Evolutionary conservation across 1,284 basidiomycete species (phyloP).

Genomic region (Irpex sp.): DNA sequence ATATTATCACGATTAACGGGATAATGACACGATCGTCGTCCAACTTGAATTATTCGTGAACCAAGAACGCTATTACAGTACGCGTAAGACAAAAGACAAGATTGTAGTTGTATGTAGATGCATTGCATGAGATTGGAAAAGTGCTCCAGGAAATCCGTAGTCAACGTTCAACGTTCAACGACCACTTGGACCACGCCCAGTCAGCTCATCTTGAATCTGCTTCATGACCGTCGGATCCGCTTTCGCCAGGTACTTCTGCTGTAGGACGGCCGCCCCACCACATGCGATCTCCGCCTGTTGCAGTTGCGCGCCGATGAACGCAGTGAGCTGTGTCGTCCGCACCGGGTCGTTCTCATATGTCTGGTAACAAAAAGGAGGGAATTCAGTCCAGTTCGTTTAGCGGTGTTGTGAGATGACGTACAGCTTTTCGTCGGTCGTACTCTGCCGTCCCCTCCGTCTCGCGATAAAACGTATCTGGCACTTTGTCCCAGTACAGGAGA

Average conservation of each 20-base stretch:
- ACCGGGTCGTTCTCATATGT: conserved; percentile 67
- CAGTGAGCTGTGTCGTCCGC: conserved; percentile 55
- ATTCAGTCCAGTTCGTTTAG: no score
- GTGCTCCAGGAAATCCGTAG: no score
- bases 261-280: conserved; percentile 54
- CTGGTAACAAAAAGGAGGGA: no score
- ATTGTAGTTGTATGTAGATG: no score
- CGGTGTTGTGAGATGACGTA: no score
- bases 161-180: background rate
- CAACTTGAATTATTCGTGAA: background rate
- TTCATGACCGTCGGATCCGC: conserved; percentile 67
- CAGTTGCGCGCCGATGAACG: conserved; percentile 52
- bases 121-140: no score
- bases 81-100: background rate
- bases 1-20: background rate
- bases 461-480: conserved; percentile 49
- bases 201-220: conserved; percentile 56
- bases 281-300: conserved; percentile 56
- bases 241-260: conserved; percentile 54
- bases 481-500: conserved; percentile 66
- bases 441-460: conserved; percentile 64
- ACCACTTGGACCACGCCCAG: background rate
- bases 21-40: background rate
- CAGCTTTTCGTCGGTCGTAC: conserved; percentile 63
- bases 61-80: background rate